Conservation (phyloP, 1,284 basidiomycete species). For the Cryptococcus jaspeensis region DNA sequence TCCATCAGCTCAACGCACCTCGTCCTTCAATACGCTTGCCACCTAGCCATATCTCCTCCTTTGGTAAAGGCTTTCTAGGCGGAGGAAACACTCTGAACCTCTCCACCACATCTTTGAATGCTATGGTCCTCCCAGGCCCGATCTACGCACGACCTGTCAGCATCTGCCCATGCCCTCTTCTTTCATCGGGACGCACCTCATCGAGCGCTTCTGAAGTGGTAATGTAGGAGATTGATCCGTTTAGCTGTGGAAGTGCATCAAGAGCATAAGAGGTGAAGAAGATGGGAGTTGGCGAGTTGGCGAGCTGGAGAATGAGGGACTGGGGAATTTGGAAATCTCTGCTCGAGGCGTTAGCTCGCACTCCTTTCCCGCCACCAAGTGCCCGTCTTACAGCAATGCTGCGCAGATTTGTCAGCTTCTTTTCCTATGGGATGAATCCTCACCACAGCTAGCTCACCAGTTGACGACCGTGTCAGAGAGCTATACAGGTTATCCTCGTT, state of each 20-base stretch:
- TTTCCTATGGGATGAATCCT: background rate
- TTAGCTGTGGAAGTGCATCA: constrained; percentile 84
- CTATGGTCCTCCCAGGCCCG: constrained; percentile 65
- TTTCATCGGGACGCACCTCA: constrained; percentile 52
- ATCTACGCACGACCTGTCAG: constrained; percentile 27
- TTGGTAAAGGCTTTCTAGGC: constrained; percentile 69
- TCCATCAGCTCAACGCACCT: constrained; percentile 56
- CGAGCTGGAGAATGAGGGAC: constrained; percentile 62
- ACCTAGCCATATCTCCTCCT: constrained; percentile 73
- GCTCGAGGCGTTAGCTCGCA: background rate
- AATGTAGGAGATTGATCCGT: constrained; percentile 90
- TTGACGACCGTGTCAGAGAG: constrained; percentile 83
- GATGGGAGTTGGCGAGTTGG: constrained; percentile 82
- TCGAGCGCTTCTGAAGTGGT: constrained; percentile 80
- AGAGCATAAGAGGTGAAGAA: constrained; percentile 90
- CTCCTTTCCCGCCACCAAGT: constrained; percentile 24
- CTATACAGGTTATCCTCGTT: constrained; percentile 93
- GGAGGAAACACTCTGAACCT: constrained; percentile 76
- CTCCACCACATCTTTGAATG: constrained; percentile 85
- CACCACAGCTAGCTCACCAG: constrained; percentile 62
- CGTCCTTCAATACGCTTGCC: constrained; percentile 73
- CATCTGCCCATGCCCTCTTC: background rate
- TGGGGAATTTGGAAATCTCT: constrained; percentile 46
- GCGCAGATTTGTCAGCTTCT: background rate
- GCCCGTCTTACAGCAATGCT: constrained; percentile 22